phyloP scores from a whole-genome alignment of 2,329 filamentous ascomycete genomes.

The Fusarium cicatricum region DNA sequence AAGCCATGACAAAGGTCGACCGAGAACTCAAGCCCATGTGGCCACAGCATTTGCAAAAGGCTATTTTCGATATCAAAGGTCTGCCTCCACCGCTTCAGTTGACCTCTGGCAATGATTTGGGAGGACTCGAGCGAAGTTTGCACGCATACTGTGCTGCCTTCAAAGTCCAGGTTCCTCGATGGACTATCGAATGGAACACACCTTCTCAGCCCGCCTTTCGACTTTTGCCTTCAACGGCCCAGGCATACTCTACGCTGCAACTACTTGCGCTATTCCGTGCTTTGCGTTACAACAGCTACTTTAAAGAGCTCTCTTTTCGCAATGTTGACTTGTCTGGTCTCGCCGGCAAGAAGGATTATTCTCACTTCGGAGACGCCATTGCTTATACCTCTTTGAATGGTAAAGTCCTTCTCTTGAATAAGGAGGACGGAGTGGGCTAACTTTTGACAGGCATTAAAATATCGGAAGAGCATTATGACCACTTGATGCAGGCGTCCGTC shows the following conservation, averaged over 20 bases:
- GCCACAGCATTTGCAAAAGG: slow-evolving; percentile 63
- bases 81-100: slow-evolving; percentile 62
- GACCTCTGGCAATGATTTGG: slow-evolving; percentile 63
- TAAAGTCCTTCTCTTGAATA: slow-evolving; percentile 39
- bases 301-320: slow-evolving; percentile 64
- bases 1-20: slow-evolving; percentile 62
- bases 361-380: slow-evolving; percentile 55
- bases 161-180: slow-evolving; percentile 57
- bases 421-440: slow-evolving; percentile 6
- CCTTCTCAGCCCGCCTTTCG: slow-evolving; percentile 61
- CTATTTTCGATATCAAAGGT: slow-evolving; percentile 61
- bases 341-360: slow-evolving; percentile 53
- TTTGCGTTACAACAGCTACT: slow-evolving; percentile 66
- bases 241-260: slow-evolving; percentile 58
- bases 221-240: slow-evolving; percentile 53
- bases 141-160: slow-evolving; percentile 65
- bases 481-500: slow-evolving; percentile 58
- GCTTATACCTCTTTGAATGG: slow-evolving; percentile 63
- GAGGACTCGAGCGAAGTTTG: slow-evolving; percentile 62
- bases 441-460: slow-evolving; percentile 54
- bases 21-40: slow-evolving; percentile 65
- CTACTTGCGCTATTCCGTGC: slow-evolving; percentile 65
- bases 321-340: slow-evolving; percentile 58
- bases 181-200: slow-evolving; percentile 57
- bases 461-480: slow-evolving; percentile 57